These are phyloP conservation scores for Aspergillus kassunensis DNA, from an alignment of 495 filamentous ascomycete species.

Conservation along the genomic window DNA sequence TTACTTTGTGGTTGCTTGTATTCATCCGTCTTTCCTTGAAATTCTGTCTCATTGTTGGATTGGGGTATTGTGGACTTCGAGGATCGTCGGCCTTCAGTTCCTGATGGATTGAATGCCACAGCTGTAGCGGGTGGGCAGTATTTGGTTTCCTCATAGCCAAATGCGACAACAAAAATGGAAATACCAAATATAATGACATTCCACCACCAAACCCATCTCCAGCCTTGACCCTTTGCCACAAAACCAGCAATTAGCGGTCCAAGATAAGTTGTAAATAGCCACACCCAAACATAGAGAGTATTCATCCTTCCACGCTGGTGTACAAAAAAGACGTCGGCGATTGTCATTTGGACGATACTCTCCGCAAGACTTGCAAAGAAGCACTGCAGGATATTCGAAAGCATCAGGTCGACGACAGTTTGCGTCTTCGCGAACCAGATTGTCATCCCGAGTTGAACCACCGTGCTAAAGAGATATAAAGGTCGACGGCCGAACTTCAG, in stretches of 20 bases:
- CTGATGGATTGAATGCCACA: background rate
- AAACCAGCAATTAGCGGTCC: slow-evolving; percentile 43
- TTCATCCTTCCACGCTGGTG: slow-evolving; percentile 45
- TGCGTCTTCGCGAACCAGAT: slow-evolving; percentile 36
- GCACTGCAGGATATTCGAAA: slow-evolving; percentile 30
- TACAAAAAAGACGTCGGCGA: slow-evolving; percentile 47
- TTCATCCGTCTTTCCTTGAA: too few relatives aligned
- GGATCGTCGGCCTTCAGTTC: too few relatives aligned
- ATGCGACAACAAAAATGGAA: slow-evolving; percentile 30
- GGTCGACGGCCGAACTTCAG: slow-evolving; percentile 44
- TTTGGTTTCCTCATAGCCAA: slow-evolving; percentile 45
- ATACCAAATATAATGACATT: slow-evolving; percentile 42
- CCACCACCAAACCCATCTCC: slow-evolving; percentile 54
- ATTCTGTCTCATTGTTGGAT: too few relatives aligned
- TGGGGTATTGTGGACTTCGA: too few relatives aligned
- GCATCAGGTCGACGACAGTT: slow-evolving; percentile 32
- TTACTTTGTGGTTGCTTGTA: too few relatives aligned
- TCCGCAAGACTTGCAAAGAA: slow-evolving; percentile 38
- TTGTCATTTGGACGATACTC: slow-evolving; percentile 42
- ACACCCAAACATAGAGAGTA: slow-evolving; percentile 33
- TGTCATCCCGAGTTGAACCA: slow-evolving; percentile 28
- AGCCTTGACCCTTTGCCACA: slow-evolving; percentile 40
- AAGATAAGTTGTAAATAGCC: slow-evolving; percentile 30
- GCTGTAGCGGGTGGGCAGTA: slow-evolving; percentile 5
- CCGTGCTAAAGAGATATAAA: slow-evolving; percentile 37